Evolutionary conservation across 2,329 filamentous ascomycete species (phyloP).

Genomic region (Microcyclospora tardicrescens): DNA sequence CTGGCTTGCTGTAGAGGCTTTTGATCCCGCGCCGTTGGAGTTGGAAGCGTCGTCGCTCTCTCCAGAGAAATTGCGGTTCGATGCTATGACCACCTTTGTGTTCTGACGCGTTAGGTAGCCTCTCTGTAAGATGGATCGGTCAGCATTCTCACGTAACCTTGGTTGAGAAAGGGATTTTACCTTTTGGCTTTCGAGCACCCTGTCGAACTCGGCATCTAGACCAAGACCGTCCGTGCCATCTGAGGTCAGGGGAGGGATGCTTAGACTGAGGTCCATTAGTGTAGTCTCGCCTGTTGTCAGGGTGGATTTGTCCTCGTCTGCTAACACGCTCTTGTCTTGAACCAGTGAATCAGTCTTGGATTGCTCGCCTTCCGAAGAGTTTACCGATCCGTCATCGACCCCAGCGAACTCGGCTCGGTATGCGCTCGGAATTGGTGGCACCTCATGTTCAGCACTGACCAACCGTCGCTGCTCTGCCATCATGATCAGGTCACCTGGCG

Average conservation of each 20-base stretch:
- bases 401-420: slow-evolving; percentile 13
- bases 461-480: slow-evolving; percentile 81
- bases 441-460: slow-evolving; percentile 55
- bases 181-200: slow-evolving; percentile 95
- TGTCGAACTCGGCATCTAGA: slow-evolving; percentile 83
- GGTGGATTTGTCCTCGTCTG: slow-evolving; percentile 6
- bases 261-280: slow-evolving; percentile 35
- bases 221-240: slow-evolving; percentile 62
- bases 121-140: slow-evolving; percentile 52
- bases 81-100: slow-evolving; percentile 92
- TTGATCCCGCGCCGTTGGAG: slow-evolving; percentile 17
- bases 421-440: slow-evolving; percentile 20
- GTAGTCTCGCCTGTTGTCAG: background rate
- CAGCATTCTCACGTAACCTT: slow-evolving; percentile 1
- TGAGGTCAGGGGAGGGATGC: slow-evolving; percentile 57
- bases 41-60: slow-evolving; percentile 2
- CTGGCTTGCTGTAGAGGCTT: slow-evolving; percentile 39
- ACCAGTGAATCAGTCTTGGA: slow-evolving; percentile 18
- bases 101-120: slow-evolving; percentile 98
- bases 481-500: slow-evolving; percentile 66
- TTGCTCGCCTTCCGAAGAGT: slow-evolving; percentile 14
- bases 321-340: background rate
- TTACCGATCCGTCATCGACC: slow-evolving; percentile 5
- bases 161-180: slow-evolving; percentile 41
- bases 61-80: slow-evolving; percentile 43